Percentiles rank a stretch among this genome's conserved stretches.
Evolutionary conservation across 331 rosid genomes (phyloP).

Genomic region (Stylosanthes scabra): DNA sequence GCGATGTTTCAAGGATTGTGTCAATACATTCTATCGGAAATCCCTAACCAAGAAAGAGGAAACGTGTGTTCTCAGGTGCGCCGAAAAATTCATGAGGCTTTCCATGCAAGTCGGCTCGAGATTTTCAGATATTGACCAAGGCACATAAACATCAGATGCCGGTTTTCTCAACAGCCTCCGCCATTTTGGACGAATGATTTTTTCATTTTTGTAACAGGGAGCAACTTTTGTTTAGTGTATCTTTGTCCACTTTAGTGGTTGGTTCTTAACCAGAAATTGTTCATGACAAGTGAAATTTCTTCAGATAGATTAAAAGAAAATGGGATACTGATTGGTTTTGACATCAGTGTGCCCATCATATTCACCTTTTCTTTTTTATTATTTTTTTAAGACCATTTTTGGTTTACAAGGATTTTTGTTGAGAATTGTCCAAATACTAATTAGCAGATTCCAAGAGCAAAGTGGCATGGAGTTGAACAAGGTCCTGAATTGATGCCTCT

Average conservation of each 20-base stretch:
- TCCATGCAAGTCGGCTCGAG: constrained; percentile 41
- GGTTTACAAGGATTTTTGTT: background rate
- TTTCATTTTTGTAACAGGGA: constrained; percentile 3
- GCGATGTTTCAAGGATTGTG: constrained; percentile 74
- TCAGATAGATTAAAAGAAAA: constrained; percentile 31
- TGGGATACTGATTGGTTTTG: constrained; percentile 16
- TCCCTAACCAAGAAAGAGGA: constrained; percentile 81
- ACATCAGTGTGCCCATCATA: background rate
- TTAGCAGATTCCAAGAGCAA: constrained; percentile 23
- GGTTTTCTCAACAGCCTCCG: constrained; percentile 16
- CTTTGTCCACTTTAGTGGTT: background rate
- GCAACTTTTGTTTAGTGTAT: constrained; percentile 6
- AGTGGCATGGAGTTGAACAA: constrained; percentile 9
- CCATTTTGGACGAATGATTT: background rate
- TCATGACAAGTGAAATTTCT: constrained; percentile 33
- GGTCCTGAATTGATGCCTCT: constrained; percentile 14
- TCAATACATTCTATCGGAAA: constrained; percentile 66
- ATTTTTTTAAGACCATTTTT: background rate
- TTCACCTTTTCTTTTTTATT: background rate
- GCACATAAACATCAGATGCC: constrained; percentile 32
- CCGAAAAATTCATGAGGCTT: constrained; percentile 76
- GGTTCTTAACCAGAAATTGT: constrained; percentile 25
- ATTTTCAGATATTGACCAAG: constrained; percentile 49
- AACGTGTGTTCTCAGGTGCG: constrained; percentile 80
- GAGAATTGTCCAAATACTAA: constrained; percentile 16